Percentiles rank a stretch among this genome's conserved stretches.
phyloP scores from a whole-genome alignment of 2,329 filamentous ascomycete species.

The Ilyonectria destructans region DNA sequence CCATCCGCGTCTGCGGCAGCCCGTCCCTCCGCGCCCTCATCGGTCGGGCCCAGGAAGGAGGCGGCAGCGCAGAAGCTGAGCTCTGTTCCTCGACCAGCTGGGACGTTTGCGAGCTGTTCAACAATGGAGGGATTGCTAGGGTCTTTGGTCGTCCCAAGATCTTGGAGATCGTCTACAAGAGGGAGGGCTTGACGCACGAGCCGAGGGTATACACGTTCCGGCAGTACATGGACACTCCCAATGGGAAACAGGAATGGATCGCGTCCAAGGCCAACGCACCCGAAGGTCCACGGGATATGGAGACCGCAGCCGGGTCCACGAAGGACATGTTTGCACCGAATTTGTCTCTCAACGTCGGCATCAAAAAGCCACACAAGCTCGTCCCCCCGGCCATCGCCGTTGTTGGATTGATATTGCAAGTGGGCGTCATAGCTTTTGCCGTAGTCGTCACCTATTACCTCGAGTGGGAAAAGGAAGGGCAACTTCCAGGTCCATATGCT shows the following conservation, averaged over 20 bases:
- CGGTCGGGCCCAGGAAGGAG: conserved; percentile 56
- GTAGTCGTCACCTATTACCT: not conserved
- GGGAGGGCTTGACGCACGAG: not conserved
- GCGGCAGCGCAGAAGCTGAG: conserved; percentile 54
- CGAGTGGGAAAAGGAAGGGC: conserved; percentile 13
- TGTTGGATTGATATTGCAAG: not conserved
- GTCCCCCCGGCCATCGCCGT: not conserved
- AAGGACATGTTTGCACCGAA: conserved; percentile 14
- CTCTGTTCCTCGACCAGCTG: conserved; percentile 58
- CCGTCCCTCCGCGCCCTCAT: conserved; percentile 56
- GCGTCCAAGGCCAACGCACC: not conserved
- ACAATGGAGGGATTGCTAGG: conserved; percentile 51
- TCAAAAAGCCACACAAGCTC: not conserved
- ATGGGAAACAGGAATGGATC: not conserved
- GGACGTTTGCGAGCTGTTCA: conserved; percentile 53
- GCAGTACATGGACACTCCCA: not conserved
- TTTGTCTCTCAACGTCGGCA: conserved; percentile 30
- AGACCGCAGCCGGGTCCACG: not conserved
- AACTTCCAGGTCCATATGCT: not conserved
- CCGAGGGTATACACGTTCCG: conserved; percentile 15
- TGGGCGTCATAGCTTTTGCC: not conserved
- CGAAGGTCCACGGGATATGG: not conserved
- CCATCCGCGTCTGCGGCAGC: conserved; percentile 51
- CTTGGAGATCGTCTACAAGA: conserved; percentile 47
- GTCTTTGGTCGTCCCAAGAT: conserved; percentile 53